Evolutionary conservation across 2,329 filamentous ascomycete species (phyloP), one percentile per base, ranked within the genome.

Genomic region (Zymoseptoria pseudotritici): DNA sequence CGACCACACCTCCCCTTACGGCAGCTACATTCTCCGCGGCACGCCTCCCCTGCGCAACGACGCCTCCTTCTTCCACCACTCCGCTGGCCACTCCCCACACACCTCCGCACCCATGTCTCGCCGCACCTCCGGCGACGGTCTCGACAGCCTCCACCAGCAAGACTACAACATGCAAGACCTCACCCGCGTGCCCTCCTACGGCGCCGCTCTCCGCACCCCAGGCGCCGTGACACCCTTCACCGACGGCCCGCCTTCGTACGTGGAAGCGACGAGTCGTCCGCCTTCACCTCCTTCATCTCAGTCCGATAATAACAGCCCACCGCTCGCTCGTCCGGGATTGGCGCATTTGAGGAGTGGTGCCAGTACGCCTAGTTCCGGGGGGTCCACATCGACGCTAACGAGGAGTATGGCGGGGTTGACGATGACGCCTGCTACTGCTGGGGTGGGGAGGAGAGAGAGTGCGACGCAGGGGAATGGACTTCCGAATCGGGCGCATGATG

Each of bases 111-210:
- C 68, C 6, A 61, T 71, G 19, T 76, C 75, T 1, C 67, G 72
- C 42, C 67, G 71, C 26, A 66, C 63, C 26, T 75, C 73, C 1
- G 69, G 68, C 60, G 73, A 75, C 10, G 57, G 64, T 20, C 57
- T 61, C n/a, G 60, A 61, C 24, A 49, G 66, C n/a, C 65, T 66
- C 29, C 53, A 64, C 46, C 57, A 61, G 21, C 55, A 57, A 31
- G 71, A 74, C 55, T 79, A 76, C 65, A 76, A 81, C 66, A 75
- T 80, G 73, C 74, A 76, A 50, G 74, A 74, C 31, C 72, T 82
- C 1, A 71, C 74, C 4, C 75, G 79, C 42, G 80, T 80, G 0
- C 80, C 80, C 8, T 80, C 77, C 54, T 82, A 82, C 65, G 77
- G 77, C 67, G 79, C 79, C 0, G 79, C 79, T 7, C 70, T 80